These are phyloP conservation scores for Pholiota molesta DNA, from an alignment of 768 basidiomycete species.

Conservation along the genomic window DNA sequence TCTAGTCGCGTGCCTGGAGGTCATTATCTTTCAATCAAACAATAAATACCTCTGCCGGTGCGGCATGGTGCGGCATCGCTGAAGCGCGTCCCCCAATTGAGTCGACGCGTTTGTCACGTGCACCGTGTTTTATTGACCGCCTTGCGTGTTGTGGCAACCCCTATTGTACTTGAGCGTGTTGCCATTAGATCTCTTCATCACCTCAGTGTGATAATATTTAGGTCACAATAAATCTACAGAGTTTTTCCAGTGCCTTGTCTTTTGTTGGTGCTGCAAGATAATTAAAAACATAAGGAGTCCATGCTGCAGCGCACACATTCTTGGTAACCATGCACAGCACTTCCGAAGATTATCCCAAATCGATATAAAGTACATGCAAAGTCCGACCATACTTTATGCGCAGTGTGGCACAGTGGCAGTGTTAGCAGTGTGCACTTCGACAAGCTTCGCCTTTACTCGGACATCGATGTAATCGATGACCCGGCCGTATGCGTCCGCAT, in stretches of 20 bases:
- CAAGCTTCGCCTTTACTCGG: too few species aligned
- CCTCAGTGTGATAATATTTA: too few species aligned
- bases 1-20: conserved; percentile 15
- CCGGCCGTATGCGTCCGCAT: too few species aligned
- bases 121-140: conserved; percentile 12
- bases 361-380: background rate
- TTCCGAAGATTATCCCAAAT: background rate
- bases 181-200: too few species aligned
- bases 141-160: too few species aligned
- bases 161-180: too few species aligned
- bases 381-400: too few species aligned
- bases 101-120: conserved; percentile 21
- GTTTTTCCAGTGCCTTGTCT: too few species aligned
- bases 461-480: too few species aligned
- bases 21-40: conserved; percentile 11
- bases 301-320: background rate
- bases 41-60: conserved; percentile 7
- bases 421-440: too few species aligned
- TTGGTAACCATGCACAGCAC: background rate
- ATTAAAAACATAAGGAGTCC: background rate
- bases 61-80: background rate
- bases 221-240: too few species aligned
- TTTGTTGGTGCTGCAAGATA: background rate
- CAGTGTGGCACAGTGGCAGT: too few species aligned
- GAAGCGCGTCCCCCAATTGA: conserved; percentile 10